Evolutionary conservation across 768 basidiomycete species (phyloP), one percentile per base, ranked within the genome.

Genomic region (Floccularia luteovirens): DNA sequence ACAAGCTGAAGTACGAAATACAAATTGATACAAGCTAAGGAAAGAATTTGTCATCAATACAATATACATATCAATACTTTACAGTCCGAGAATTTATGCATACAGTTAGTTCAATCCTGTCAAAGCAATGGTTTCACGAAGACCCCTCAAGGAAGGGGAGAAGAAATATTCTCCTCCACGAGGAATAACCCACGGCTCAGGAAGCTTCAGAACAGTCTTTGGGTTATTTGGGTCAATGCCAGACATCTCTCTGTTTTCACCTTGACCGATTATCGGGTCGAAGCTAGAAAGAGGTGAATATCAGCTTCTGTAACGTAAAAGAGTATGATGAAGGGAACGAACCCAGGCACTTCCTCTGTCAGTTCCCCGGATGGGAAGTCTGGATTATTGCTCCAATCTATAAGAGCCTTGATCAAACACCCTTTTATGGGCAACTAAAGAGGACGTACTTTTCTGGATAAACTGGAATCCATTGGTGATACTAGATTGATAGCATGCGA

Each of bases 121-220:
- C 11, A 37, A 24, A 11, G 36, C 36, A 23, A 37, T 37, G 23
- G n/a, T 24, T 8, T 38, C 42, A 24, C 30, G 43, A 36, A 46
- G 30, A 7, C 45, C 37, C n/a, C 31, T 32, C 20, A 46, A 13
- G 2, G 45, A 46, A 14, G 45, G 45, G 8, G 38, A 34, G 25
- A 46, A 46, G 31, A 46, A 46, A 28, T 46, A 46, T 35, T 46
- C 45, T 17, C 45, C 46, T 33, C 1, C 48, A 52, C 3, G 40
- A 36, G 45, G 45, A 31, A 46, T 23, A 17, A 46, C 41, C 38
- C 38, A 39, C n/a, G 27, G 11, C 8, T 39, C 28, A 31, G 38
- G 25, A 24, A 44, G 36, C 11, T 19, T 13, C 14, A 39, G 19
- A 17, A 13, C 38, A 24, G 8, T 31, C 10, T 24, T 8, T 11